A percentile compares a stretch with the other conserved stretches of the same genome.
Conservation (phyloP, 441 rosid species). For the Gossypium trilobum region DNA sequence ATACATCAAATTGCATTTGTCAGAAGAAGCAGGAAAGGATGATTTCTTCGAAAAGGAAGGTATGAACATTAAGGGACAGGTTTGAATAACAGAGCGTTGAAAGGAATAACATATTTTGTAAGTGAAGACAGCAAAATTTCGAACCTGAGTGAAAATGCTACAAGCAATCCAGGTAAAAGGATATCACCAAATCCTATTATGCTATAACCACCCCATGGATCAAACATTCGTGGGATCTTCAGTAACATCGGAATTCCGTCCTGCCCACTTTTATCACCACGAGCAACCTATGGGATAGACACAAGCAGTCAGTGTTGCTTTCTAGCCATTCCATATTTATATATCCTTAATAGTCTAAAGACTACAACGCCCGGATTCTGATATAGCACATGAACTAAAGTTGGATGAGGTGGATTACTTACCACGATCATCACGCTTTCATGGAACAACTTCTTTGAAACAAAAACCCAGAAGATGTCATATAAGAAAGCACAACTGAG, state of each 20-base stretch:
- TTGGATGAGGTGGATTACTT: slow-evolving; percentile 22
- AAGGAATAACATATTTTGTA: not conserved
- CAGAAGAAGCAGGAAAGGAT: not conserved
- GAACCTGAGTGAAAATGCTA: slow-evolving; percentile 63
- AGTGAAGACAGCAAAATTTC: not conserved
- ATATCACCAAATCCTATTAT: slow-evolving; percentile 75
- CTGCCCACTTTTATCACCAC: slow-evolving; percentile 70
- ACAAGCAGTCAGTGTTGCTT: not conserved
- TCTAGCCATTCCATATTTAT: not conserved
- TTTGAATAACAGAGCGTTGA: not conserved
- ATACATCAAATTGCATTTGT: not conserved
- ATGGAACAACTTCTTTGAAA: slow-evolving; percentile 58
- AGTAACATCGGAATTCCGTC: slow-evolving; percentile 73
- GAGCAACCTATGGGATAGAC: slow-evolving; percentile 46
- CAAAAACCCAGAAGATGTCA: slow-evolving; percentile 74
- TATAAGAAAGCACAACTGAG: slow-evolving; percentile 70
- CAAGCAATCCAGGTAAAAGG: slow-evolving; percentile 59
- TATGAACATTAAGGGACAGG: not conserved
- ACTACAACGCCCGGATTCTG: not conserved
- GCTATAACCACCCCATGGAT: slow-evolving; percentile 81
- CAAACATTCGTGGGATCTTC: slow-evolving; percentile 71
- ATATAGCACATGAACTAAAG: not conserved
- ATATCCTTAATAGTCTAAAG: slow-evolving; percentile 2
- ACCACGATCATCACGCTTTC: slow-evolving; percentile 83
- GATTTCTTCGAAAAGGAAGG: not conserved